Conservation (phyloP, 2,329 filamentous ascomycete species). For the Beauveria rudraprayagi region DNA sequence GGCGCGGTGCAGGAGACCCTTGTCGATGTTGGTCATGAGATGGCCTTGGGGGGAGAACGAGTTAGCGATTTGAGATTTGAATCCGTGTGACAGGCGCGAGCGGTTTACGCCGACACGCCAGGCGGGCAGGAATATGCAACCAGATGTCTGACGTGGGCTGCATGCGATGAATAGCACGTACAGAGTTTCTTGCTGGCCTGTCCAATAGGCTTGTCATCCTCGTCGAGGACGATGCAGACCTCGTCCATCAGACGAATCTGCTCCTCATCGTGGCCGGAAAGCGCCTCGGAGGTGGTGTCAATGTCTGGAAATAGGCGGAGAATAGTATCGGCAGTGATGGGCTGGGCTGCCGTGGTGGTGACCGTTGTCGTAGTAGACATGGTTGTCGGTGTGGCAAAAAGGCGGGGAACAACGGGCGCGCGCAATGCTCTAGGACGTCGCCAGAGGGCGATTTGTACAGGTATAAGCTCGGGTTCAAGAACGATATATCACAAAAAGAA, state of each 20-base stretch:
- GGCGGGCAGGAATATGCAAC: background rate
- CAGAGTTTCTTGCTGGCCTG: slow-evolving; percentile 98
- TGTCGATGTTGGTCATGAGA: slow-evolving; percentile 97
- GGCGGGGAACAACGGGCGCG: background rate
- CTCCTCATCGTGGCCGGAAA: slow-evolving; percentile 91
- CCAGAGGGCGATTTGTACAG: background rate
- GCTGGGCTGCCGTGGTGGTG: slow-evolving; percentile 41
- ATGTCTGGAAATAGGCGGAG: slow-evolving; percentile 81
- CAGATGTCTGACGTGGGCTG: background rate
- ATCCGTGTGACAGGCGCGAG: background rate
- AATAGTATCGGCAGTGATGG: slow-evolving; percentile 80
- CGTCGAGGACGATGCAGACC: slow-evolving; percentile 92
- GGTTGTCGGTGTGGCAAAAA: slow-evolving; percentile 3
- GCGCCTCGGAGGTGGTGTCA: slow-evolving; percentile 61
- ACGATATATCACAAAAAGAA: background rate
- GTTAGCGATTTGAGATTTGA: background rate
- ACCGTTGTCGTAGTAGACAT: slow-evolving; percentile 24
- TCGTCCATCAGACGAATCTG: slow-evolving; percentile 98
- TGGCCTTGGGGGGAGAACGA: slow-evolving; percentile 56
- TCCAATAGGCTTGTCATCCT: slow-evolving; percentile 86
- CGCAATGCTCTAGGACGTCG: background rate
- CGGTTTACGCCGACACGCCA: background rate
- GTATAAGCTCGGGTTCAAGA: background rate
- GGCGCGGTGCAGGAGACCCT: slow-evolving; percentile 89
- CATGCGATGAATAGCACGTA: slow-evolving; percentile 28